phyloP scores from a whole-genome alignment of 371 early-diverging fungal genomes.

The Zancudomyces culisetae region DNA sequence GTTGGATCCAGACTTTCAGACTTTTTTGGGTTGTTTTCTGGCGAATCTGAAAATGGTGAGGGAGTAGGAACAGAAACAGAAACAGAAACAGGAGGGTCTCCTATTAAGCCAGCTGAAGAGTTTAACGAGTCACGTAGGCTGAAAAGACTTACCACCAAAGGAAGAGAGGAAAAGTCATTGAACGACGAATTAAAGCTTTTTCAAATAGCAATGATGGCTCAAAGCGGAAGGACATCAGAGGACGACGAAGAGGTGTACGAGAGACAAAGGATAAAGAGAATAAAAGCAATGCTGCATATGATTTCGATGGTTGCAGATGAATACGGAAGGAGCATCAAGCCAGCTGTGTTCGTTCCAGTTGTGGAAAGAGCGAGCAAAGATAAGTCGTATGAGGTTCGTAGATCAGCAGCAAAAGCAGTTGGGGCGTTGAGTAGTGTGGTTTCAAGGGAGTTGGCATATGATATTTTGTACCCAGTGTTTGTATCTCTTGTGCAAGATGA shows the following conservation, averaged over 20 bases:
- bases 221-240: neutral
- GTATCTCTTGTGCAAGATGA: constrained; percentile 11
- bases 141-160: neutral
- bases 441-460: constrained; percentile 17
- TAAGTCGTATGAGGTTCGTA: constrained; percentile 21
- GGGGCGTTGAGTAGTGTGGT: constrained; percentile 21
- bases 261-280: constrained; percentile 14
- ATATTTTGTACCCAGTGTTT: constrained; percentile 20
- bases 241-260: constrained; percentile 17
- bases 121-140: neutral
- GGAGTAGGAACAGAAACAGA: constrained; percentile 13
- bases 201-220: neutral
- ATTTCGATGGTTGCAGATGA: constrained; percentile 16
- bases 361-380: constrained; percentile 18
- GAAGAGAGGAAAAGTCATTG: neutral
- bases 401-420: constrained; percentile 20
- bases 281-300: constrained; percentile 21
- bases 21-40: neutral
- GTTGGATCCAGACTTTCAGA: neutral
- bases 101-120: neutral
- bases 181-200: neutral
- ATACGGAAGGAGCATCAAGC: constrained; percentile 17
- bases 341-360: constrained; percentile 25
- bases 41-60: neutral
- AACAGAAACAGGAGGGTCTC: neutral